Base-by-base conservation (phyloP, 352 stramenopile species). In the Thalassiosira exigua region DNA sequence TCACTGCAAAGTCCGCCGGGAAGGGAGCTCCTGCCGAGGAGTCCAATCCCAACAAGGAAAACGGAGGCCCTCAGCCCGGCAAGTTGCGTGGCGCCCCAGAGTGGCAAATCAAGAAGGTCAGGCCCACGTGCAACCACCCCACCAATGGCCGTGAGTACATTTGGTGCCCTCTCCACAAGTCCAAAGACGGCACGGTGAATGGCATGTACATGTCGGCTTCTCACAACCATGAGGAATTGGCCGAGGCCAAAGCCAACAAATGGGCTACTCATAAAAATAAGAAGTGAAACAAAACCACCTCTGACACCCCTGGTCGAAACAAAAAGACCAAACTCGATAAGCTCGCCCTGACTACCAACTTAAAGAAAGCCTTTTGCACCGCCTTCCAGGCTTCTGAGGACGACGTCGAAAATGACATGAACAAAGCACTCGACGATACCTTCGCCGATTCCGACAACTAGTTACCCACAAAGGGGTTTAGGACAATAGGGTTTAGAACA, bases 151-250 rank as follows among this genome's bases (percentile, higher is more conserved):
- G 26, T 21, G 30, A 21, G 19, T 36, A 61, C 30, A 14, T 33
- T 32, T 44, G 58, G 58, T 68, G 58, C 36, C 14, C 30, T n/a
- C 39, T 53, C 4, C 58, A 68, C 36, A 68, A 48, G n/a, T 68
- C 58, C 17, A 68, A 68, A 11, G 58, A 68, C 53, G 33, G 58
- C 32, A 39, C 33, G 26, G 44, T 54, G 17, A 68, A 68, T 48
- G 58, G 58, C 24, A 48, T 68, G 2, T 68, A 68, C 36, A 68
- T 68, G 58, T 4, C 14, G 2, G 1, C 3, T 17, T 39, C 30
- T 51, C 58, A 68, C 22, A n/a, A 68, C 26, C 58, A 68, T 29
- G 58, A 68, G 29, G 58, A 19, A 2, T 68, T 32, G 58, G 36
- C 36, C 36, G 36, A 14, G 7, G 7, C 7, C 7, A 44, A 44